These are phyloP conservation scores for Cinnamomum micranthum DNA, from an alignment of 164 flowering plant species.

Conservation along the genomic window DNA sequence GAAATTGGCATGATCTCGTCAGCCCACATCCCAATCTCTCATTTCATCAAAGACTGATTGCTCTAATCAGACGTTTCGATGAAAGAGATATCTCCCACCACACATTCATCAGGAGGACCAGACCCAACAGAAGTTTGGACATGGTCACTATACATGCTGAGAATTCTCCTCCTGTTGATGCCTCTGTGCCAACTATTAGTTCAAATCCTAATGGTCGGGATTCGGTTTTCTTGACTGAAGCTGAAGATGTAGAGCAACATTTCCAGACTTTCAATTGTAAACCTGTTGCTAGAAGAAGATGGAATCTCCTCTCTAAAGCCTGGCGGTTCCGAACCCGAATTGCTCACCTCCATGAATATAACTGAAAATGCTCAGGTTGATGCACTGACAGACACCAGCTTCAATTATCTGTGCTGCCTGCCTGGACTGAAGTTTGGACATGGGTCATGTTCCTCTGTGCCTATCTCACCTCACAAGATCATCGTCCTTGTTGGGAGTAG, in stretches of 20 bases:
- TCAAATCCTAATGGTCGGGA: background rate
- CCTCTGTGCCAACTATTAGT: background rate
- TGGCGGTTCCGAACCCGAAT: background rate
- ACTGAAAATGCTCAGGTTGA: too few relatives aligned
- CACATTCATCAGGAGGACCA: background rate
- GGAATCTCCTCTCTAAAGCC: background rate
- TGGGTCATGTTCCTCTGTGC: too few relatives aligned
- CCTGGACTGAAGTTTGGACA: too few relatives aligned
- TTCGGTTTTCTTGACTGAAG: background rate
- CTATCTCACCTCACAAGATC: too few relatives aligned
- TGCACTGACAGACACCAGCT: too few relatives aligned
- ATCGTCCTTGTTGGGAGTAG: too few relatives aligned
- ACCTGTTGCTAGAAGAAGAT: background rate
- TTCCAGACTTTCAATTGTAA: background rate
- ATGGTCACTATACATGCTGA: background rate
- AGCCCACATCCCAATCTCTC: background rate
- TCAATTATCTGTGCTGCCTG: too few relatives aligned
- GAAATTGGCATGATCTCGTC: background rate
- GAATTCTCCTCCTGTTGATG: background rate
- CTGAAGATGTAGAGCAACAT: background rate
- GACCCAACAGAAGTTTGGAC: background rate
- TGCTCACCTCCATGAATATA: background rate
- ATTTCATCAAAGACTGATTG: background rate
- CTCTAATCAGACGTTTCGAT: background rate
- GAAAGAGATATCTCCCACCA: slow-evolving; percentile 1